phyloP scores from a whole-genome alignment of 2,329 filamentous ascomycete genomes.

The Colletotrichum neosansevieriae region DNA sequence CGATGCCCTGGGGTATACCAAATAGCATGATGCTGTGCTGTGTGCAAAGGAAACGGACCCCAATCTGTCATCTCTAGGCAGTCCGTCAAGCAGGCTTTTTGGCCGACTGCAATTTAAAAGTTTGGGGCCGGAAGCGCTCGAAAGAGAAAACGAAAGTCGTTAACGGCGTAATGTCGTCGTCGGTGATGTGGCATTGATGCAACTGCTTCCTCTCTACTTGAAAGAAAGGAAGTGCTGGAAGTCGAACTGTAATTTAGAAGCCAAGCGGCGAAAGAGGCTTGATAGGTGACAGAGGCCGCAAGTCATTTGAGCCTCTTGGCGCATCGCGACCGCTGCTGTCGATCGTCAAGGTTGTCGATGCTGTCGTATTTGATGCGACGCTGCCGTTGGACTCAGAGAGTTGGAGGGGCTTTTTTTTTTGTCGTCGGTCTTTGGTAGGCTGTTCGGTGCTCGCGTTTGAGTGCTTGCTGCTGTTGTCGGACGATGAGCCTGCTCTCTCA shows the following conservation, averaged over 20 bases:
- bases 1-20: slow-evolving; percentile 40
- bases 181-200: slow-evolving; percentile 42
- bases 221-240: slow-evolving; percentile 40
- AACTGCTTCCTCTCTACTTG: slow-evolving; percentile 35
- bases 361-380: slow-evolving; percentile 57
- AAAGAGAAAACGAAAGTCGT: slow-evolving; percentile 45
- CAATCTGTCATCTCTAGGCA: slow-evolving; percentile 4
- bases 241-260: slow-evolving; percentile 53
- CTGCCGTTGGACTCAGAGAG: slow-evolving; percentile 58
- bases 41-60: slow-evolving; percentile 36
- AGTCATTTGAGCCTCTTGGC: slow-evolving; percentile 53
- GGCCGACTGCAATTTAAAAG: not conserved
- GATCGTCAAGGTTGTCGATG: slow-evolving; percentile 61
- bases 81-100: not conserved
- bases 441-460: slow-evolving; percentile 50
- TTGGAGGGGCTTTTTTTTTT: slow-evolving; percentile 59
- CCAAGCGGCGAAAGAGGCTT: slow-evolving; percentile 74
- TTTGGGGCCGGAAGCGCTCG: slow-evolving; percentile 6
- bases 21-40: slow-evolving; percentile 36
- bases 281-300: slow-evolving; percentile 73
- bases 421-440: slow-evolving; percentile 48
- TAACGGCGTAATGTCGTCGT: slow-evolving; percentile 53
- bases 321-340: slow-evolving; percentile 54
- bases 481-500: slow-evolving; percentile 63
- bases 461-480: slow-evolving; percentile 73